Conservation (phyloP, 257 asterid genomes). For the Paraleonurus japonicus region DNA sequence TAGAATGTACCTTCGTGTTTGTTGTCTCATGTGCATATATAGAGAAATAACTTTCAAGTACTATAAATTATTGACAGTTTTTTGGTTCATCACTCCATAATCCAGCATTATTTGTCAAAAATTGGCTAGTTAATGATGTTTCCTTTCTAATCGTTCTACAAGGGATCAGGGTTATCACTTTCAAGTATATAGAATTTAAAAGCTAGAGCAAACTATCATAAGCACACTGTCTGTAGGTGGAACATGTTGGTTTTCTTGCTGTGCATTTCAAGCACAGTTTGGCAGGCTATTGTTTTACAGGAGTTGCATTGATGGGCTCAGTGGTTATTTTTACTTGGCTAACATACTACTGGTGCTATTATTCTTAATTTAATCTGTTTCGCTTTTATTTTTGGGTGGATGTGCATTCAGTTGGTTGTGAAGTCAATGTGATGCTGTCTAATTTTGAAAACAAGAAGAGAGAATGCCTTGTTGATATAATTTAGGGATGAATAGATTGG, state of each 20-base stretch:
- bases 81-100: neutral
- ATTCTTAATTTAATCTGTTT: neutral
- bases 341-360: neutral
- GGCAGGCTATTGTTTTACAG: neutral
- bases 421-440: neutral
- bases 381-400: neutral
- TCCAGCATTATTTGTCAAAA: neutral
- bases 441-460: neutral
- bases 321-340: neutral
- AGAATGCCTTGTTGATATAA: neutral
- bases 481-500: neutral
- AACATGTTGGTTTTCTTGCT: constrained; percentile 5
- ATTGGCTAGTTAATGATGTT: neutral
- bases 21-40: neutral
- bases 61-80: neutral
- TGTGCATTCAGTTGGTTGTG: neutral
- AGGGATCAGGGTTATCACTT: neutral
- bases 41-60: neutral
- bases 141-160: neutral
- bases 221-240: neutral
- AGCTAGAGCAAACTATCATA: neutral
- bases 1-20: neutral
- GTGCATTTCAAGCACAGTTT: neutral
- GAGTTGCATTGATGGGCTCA: neutral
- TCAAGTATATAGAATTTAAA: neutral